Conservation (phyloP, 2,329 filamentous ascomycete species). For the Hypoxylon sp. region DNA sequence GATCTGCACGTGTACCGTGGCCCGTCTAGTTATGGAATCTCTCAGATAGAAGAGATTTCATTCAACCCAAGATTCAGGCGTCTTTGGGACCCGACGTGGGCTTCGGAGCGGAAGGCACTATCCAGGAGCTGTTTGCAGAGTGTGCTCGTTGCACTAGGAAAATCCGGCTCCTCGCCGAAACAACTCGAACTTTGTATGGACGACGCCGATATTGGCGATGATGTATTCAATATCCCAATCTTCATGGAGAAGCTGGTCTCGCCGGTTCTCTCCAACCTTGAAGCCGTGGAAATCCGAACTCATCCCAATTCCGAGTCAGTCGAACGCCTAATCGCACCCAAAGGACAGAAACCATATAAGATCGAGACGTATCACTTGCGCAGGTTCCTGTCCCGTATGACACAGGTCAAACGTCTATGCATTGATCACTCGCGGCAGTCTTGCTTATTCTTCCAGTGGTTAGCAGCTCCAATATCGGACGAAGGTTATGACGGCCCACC, state of each 20-base stretch:
- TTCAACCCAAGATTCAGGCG: not conserved
- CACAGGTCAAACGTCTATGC: slow-evolving; percentile 16
- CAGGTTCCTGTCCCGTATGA: slow-evolving; percentile 26
- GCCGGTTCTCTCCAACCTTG: slow-evolving; percentile 23
- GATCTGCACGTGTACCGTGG: not conserved
- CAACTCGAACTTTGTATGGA: slow-evolving; percentile 14
- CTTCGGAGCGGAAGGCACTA: not conserved
- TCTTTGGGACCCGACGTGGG: too few relatives aligned
- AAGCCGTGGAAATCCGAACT: slow-evolving; percentile 14
- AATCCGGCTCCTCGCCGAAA: slow-evolving; percentile 25
- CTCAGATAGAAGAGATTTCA: slow-evolving; percentile 17
- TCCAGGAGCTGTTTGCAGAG: slow-evolving; percentile 21
- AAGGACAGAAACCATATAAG: not conserved
- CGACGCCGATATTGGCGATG: not conserved
- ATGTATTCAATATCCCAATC: slow-evolving; percentile 25
- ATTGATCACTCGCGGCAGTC: not conserved
- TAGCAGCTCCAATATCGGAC: slow-evolving; percentile 4
- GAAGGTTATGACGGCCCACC: slow-evolving; percentile 6
- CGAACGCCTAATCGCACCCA: slow-evolving; percentile 1
- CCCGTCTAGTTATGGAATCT: slow-evolving; percentile 9
- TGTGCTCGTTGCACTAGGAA: slow-evolving; percentile 32
- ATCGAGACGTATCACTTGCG: slow-evolving; percentile 17
- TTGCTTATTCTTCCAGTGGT: slow-evolving; percentile 27
- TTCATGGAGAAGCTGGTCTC: slow-evolving; percentile 24
- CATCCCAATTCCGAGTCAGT: not conserved